Evolutionary conservation across 225 moss, liverwort and hornwort species (phyloP).

Genomic region (Thuidium tamariscinum): DNA sequence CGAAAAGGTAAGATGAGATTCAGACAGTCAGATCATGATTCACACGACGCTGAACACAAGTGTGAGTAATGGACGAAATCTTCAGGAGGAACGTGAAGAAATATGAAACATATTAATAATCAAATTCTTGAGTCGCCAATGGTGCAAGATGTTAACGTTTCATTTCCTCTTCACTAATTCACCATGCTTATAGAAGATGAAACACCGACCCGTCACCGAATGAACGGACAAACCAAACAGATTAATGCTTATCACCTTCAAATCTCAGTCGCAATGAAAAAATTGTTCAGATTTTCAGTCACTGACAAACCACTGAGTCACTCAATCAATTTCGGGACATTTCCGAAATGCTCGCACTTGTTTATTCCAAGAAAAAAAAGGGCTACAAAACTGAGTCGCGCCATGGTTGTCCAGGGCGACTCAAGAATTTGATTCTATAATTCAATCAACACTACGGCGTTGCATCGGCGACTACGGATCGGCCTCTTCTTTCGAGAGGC

Average conservation of each 20-base stretch:
- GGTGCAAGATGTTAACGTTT: neutral
- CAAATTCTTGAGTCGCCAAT: too few relatives aligned
- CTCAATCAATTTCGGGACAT: neutral
- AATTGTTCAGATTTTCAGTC: neutral
- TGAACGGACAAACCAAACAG: neutral
- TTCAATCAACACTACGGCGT: neutral
- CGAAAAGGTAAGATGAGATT: neutral
- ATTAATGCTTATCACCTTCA: too few relatives aligned
- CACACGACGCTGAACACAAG: neutral
- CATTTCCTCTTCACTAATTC: neutral
- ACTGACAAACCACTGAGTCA: neutral
- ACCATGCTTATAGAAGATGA: neutral
- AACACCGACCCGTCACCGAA: too few relatives aligned
- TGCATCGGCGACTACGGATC: conserved; percentile 17
- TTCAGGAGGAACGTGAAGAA: neutral
- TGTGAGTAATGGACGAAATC: too few relatives aligned
- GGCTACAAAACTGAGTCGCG: neutral
- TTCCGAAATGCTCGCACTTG: neutral
- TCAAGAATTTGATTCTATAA: neutral
- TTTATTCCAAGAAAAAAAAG: neutral
- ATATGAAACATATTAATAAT: too few relatives aligned
- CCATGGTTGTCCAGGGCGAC: neutral
- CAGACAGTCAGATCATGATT: neutral
- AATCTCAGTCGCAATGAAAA: neutral
- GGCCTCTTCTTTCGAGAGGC: neutral